Percentiles rank a stretch among this genome's conserved stretches.
Conservation (phyloP, 345 rosid species). For the Pelargonium nanum region DNA sequence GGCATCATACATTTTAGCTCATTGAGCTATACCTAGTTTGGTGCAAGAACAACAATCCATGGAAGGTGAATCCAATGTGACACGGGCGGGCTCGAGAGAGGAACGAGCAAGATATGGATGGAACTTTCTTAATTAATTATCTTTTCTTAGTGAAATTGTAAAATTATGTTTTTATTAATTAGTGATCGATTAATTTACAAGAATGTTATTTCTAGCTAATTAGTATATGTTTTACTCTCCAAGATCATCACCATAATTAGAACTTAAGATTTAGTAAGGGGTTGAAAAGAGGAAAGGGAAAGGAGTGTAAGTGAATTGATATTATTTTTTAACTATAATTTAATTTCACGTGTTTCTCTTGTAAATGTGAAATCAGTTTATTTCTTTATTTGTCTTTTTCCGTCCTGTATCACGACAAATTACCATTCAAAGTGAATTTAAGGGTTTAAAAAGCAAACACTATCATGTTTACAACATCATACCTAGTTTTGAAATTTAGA, state of each 20-base stretch:
- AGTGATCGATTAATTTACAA: constrained; percentile 12
- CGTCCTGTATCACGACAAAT: too few species aligned
- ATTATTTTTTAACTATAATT: too few species aligned
- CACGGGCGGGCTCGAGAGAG: constrained; percentile 4
- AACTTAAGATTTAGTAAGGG: constrained; percentile 10
- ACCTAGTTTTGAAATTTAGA: too few species aligned
- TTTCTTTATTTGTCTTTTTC: too few species aligned
- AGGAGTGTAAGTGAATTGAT: not conserved
- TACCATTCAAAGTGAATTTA: too few species aligned
- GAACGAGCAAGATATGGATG: not conserved
- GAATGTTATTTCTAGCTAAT: constrained; percentile 14
- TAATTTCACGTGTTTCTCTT: too few species aligned
- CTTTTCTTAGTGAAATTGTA: constrained; percentile 25
- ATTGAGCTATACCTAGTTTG: constrained; percentile 1
- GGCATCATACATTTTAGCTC: constrained; percentile 5
- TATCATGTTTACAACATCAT: too few species aligned
- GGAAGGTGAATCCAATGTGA: not conserved
- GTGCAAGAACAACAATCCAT: constrained; percentile 5
- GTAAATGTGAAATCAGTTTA: too few species aligned
- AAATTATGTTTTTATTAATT: constrained; percentile 25
- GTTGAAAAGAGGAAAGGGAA: not conserved
- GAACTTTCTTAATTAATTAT: not conserved
- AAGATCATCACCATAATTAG: not conserved
- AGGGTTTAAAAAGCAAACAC: too few species aligned
- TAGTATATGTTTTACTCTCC: not conserved